Percentiles rank a stretch among this genome's conserved stretches.
Evolutionary conservation across 1,139 yeast species (phyloP).

Genomic region (Candida albicans): DNA sequence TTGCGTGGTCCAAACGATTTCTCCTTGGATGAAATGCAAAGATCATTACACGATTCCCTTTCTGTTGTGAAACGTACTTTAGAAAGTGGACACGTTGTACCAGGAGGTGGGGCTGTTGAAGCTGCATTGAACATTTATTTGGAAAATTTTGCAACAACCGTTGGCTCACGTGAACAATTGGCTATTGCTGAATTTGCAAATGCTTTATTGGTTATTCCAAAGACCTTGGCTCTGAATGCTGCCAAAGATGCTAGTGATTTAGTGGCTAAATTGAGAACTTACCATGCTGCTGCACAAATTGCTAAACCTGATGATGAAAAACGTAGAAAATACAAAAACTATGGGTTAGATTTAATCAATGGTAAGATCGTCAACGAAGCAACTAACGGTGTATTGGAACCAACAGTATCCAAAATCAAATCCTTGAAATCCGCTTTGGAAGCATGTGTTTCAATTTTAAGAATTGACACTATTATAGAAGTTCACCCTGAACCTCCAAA

Average conservation of each 20-base stretch:
- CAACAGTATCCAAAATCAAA: conserved; percentile 89
- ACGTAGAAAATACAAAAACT: conserved; percentile 81
- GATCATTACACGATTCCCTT: conserved; percentile 91
- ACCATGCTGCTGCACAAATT: conserved; percentile 92
- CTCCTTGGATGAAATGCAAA: conserved; percentile 96
- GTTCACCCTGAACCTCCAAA: conserved; percentile 94
- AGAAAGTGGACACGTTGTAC: conserved; percentile 92
- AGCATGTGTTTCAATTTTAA: conserved; percentile 94
- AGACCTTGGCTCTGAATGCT: conserved; percentile 95
- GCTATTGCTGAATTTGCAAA: conserved; percentile 98
- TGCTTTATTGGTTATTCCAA: conserved; percentile 88
- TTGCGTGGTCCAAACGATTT: conserved; percentile 96
- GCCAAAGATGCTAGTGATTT: conserved; percentile 96
- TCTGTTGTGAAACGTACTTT: conserved; percentile 94
- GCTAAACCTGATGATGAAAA: conserved; percentile 80
- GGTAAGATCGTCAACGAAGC: conserved; percentile 92
- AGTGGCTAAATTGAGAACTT: conserved; percentile 91
- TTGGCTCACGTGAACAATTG: conserved; percentile 95
- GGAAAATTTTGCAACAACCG: conserved; percentile 96
- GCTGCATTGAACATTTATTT: conserved; percentile 91
- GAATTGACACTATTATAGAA: conserved; percentile 97
- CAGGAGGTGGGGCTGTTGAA: conserved; percentile 99
- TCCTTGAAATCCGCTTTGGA: conserved; percentile 94
- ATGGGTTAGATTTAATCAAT: conserved; percentile 86
- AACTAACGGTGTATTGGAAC: conserved; percentile 87